phyloP scores from a whole-genome alignment of 78 protist species.

The Chrysochromulina tobinii region DNA sequence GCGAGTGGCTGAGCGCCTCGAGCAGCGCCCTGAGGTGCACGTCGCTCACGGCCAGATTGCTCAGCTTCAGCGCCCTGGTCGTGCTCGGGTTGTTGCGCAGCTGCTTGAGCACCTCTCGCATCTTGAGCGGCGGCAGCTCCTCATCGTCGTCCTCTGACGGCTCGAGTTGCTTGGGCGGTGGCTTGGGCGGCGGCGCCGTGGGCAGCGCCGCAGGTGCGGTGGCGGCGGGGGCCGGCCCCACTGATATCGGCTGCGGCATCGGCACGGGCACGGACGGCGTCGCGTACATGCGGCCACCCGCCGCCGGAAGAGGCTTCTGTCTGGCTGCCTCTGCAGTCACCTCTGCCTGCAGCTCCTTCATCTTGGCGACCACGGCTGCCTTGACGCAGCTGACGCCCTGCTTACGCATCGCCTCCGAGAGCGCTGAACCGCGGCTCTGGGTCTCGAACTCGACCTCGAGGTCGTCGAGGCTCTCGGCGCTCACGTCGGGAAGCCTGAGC shows the following conservation, averaged over 20 bases:
- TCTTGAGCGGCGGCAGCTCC: too few species aligned
- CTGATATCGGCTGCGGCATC: neutral
- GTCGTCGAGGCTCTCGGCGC: too few species aligned
- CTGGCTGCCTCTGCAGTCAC: neutral
- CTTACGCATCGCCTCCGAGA: slow-evolving; percentile 10
- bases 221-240: neutral
- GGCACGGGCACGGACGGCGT: neutral
- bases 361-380: neutral
- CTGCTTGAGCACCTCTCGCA: too few species aligned
- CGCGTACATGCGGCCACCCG: neutral
- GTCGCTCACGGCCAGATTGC: neutral
- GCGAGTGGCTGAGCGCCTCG: neutral
- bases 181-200: too few species aligned
- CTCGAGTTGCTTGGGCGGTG: too few species aligned
- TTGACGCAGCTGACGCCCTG: neutral
- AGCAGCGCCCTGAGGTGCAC: neutral
- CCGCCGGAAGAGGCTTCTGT: neutral
- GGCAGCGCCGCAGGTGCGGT: too few species aligned
- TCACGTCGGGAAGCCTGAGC: too few species aligned
- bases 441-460: neutral
- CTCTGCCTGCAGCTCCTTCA: neutral
- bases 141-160: too few species aligned
- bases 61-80: neutral
- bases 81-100: too few species aligned
- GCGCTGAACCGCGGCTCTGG: neutral